A percentile compares a stretch with the other conserved stretches of the same genome.
Evolutionary conservation across 805 yeast species (phyloP).

Genomic region (Lipomyces lipofer): DNA sequence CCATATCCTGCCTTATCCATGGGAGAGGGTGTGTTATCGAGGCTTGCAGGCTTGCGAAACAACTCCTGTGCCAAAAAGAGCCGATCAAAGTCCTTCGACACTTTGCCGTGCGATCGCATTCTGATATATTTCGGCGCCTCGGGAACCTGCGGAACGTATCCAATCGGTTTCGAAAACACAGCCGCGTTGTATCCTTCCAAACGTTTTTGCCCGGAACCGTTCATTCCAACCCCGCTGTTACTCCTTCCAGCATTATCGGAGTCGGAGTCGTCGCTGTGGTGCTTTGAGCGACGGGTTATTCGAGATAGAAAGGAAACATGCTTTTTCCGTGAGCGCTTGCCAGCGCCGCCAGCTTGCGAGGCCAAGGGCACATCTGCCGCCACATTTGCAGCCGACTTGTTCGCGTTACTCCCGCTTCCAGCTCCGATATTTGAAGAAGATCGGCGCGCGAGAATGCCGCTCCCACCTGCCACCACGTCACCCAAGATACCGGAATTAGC

Average conservation of each 20-base stretch:
- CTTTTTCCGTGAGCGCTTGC: neutral
- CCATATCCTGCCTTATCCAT: too few species aligned
- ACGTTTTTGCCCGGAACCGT: slow-evolving; percentile 2
- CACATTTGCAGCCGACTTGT: neutral
- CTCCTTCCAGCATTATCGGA: neutral
- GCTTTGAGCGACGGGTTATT: neutral
- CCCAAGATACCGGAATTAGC: neutral
- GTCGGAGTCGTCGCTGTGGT: neutral
- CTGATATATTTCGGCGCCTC: slow-evolving; percentile 40
- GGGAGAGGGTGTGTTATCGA: neutral
- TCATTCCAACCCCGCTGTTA: neutral
- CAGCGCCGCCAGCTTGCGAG: neutral
- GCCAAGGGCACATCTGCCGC: neutral
- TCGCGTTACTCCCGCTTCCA: neutral
- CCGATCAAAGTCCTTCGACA: slow-evolving; percentile 36
- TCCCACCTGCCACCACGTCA: neutral
- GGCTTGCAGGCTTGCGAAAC: slow-evolving; percentile 4
- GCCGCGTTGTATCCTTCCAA: slow-evolving; percentile 39
- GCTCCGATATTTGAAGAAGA: slow-evolving; percentile 10
- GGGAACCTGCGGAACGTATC: slow-evolving; percentile 35
- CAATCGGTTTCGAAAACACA: slow-evolving; percentile 31
- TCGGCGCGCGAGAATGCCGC: slow-evolving; percentile 1
- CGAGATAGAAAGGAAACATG: slow-evolving; percentile 1
- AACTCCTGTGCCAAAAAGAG: slow-evolving; percentile 43
- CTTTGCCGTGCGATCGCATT: slow-evolving; percentile 39